Base-by-base conservation (phyloP, 257 asterid species). In the Paraleonurus japonicus region DNA sequence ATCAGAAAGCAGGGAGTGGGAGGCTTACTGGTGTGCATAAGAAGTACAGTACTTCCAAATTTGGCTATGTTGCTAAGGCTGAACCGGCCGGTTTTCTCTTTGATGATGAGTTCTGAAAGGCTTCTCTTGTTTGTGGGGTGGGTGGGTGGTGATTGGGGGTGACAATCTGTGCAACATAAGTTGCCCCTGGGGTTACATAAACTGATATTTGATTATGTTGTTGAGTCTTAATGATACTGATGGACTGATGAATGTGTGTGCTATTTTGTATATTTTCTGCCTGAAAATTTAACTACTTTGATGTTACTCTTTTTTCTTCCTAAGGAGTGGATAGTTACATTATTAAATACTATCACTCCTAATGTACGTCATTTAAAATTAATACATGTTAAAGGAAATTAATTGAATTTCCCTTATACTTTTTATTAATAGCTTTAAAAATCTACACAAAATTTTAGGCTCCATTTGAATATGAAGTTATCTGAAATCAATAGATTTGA, bases 11-110 rank as follows among this genome's bases (percentile, higher is more conserved):
- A 1, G 86, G 85, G 58, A 85, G 76, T 0, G 91, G 96, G 61
- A 94, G 86, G 78, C 91, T 94, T 0, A 90, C 81, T 0, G 92
- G 90, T 7, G 96, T 81, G 41, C 88, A 94, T 66, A 89, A 89
- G 81, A 94, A 94, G 74, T 94, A 91, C 65, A 78, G 85, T 37
- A 89, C 95, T 57, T 84, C 92, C 0, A 94, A 84, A 67, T 94
- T 78, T 30, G 96, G 95, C 0, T 85, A 78, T 70, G 85, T 89
- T 51, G 87, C 97, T 8, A 89, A 77, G 80, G 80, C 78, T 22
- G 72, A 83, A 15, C 96, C 98, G 35, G 97, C 97, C 37, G 65
- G 30, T 43, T 90, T 85, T 77, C 90, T 90, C 23, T 17, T 1
- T 7, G 72, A 73, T 55, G 78, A 22, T 51, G 79, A 76, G 3